Conservation (phyloP, 148 eudicot species). For the Oxyria digyna region DNA sequence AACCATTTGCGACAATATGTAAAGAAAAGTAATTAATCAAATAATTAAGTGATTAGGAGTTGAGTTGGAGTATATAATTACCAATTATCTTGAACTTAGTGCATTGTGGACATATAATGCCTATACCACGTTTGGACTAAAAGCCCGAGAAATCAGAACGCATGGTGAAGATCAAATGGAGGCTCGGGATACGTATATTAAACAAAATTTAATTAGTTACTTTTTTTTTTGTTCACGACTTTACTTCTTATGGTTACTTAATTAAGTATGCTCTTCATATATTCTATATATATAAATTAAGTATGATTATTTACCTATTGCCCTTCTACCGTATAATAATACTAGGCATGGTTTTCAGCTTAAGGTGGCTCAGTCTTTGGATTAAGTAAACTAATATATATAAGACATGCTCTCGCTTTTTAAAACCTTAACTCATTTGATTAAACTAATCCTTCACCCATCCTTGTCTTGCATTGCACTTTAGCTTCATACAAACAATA, state of each 20-base stretch:
- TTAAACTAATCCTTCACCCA: neutral
- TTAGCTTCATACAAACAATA: neutral
- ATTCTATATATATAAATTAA: too few species aligned
- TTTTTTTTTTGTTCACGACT: neutral
- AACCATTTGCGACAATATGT: neutral
- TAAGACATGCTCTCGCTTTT: neutral
- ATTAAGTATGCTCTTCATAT: neutral
- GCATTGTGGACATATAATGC: slow-evolving; percentile 4
- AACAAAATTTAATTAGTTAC: neutral
- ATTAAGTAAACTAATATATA: neutral
- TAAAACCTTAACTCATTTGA: neutral
- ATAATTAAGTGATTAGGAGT: neutral
- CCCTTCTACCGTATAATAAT: neutral
- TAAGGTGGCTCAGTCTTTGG: slow-evolving; percentile 1
- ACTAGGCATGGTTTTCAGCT: neutral
- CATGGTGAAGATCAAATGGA: neutral
- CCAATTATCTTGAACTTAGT: neutral
- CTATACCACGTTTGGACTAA: neutral
- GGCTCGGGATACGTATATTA: neutral
- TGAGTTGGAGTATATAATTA: neutral
- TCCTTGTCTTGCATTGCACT: neutral
- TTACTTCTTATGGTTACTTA: neutral
- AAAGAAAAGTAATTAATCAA: neutral
- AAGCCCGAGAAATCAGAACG: neutral
- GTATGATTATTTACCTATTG: neutral